A percentile compares a stretch with the other conserved stretches of the same genome.
These are phyloP conservation scores for Plantago lanceolata DNA, from an alignment of 305 asterid genomes.

Conservation along the genomic window DNA sequence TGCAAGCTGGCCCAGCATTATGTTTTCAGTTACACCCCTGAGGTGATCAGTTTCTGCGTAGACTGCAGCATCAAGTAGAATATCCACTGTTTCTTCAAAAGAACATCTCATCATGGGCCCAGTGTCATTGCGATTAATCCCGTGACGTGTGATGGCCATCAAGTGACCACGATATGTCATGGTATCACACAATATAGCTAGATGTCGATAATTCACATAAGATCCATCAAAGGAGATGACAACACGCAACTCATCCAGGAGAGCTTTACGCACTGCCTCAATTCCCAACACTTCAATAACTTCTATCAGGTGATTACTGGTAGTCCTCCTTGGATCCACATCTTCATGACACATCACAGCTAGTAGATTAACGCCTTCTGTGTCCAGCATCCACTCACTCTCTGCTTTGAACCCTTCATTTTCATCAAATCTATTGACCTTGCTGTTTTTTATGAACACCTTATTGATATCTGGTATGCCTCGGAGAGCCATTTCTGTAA, in stretches of 20 bases:
- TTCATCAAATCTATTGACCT: constrained; percentile 70
- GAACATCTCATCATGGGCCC: constrained; percentile 99
- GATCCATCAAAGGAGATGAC: constrained; percentile 98
- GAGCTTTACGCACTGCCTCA: constrained; percentile 87
- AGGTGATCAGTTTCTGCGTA: constrained; percentile 79
- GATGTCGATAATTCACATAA: constrained; percentile 86
- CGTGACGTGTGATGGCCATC: constrained; percentile 99
- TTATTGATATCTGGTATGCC: constrained; percentile 96
- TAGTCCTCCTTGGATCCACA: constrained; percentile 82
- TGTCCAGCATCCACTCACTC: constrained; percentile 95
- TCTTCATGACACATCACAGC: constrained; percentile 94
- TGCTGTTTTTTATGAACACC: constrained; percentile 83
- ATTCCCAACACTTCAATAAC: constrained; percentile 95
- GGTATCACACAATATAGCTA: constrained; percentile 92
- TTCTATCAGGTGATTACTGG: constrained; percentile 96
- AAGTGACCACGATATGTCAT: constrained; percentile 98
- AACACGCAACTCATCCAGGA: constrained; percentile 90
- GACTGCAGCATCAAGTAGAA: constrained; percentile 97
- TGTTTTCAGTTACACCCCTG: constrained; percentile 89
- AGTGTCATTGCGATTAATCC: constrained; percentile 87
- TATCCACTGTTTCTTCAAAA: constrained; percentile 97
- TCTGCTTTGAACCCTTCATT: constrained; percentile 87
- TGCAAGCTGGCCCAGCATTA: constrained; percentile 98
- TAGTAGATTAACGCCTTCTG: constrained; percentile 93
- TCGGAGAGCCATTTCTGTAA: constrained; percentile 96